Conservation (phyloP, 176 grass and related monocot species). For the bread wheat (Triticum aestivum) region IWGSC_CS_RefSeq_v2.1 NC_057798.1:20155707-20156206, state of each 20-base stretch:
- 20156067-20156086: neutral
- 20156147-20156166: neutral
- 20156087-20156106: neutral
- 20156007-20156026: too few species aligned
- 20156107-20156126: neutral
- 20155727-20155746: accelerated
- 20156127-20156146: neutral
- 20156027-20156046: accelerated
- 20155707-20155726: neutral
- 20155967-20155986: too few species aligned
- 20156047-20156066: neutral
- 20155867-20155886: too few species aligned
- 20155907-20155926: neutral
- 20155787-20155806: accelerated
- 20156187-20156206: neutral
- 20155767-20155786: neutral
- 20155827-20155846: neutral
- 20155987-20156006: too few species aligned
- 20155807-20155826: accelerated
- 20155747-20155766: neutral
- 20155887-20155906: neutral
- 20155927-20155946: neutral
- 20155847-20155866: neutral
- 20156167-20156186: accelerated
- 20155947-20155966: too few species aligned